Base-by-base conservation (phyloP, 495 filamentous ascomycete species). In the Lepidopterella palustris region DNA sequence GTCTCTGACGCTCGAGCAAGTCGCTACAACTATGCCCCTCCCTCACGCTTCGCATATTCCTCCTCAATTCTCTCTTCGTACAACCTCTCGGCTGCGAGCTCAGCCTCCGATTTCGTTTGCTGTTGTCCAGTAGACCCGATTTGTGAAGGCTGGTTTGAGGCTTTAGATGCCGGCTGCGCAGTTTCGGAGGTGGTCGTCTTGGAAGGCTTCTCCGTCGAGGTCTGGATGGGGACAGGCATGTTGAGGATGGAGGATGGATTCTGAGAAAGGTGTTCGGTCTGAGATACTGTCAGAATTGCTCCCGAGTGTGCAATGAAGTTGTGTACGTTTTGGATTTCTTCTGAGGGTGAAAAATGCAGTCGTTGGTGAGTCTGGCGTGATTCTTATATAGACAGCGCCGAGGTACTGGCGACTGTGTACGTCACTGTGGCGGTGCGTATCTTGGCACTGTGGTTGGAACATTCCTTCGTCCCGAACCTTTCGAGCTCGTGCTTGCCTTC, bases 41-140 rank as follows among this genome's bases (percentile, higher is more conserved):
- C 67, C 50, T 70, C 67, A 13, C 67, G 32, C 61, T 70, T 70
- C 50, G 67, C 67, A 58, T 70, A 70, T 50, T 70, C 67, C 45
- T 70, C 67, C 61, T 70, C 67, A 6, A 70, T 70, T 2, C 65
- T 39, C 61, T 70, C 67, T 58, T 70, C 67, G 35, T 70, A 70
- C 50, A 62, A n/a, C 47, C 45, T 57, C 54, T 70, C 67, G 10
- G 67, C 67, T 26, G 60, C 61, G 2, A 53, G 55, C 53, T 69
- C 67, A 5, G 45, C 67, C 26, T 70, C 57, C 0, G 58, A 62
- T 55, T 64, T 70, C 39, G 15, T 13, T 27, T 50, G 47, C 24
- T 50, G 18, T 15, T 18, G 15, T 15, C 24, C 24, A 13, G 47
- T 25, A 15, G 47, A 50, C 26, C 13, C 21, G 18, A 27, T 50